Conservation (phyloP, 2,329 filamentous ascomycete species). For the Fusarium illudens region DNA sequence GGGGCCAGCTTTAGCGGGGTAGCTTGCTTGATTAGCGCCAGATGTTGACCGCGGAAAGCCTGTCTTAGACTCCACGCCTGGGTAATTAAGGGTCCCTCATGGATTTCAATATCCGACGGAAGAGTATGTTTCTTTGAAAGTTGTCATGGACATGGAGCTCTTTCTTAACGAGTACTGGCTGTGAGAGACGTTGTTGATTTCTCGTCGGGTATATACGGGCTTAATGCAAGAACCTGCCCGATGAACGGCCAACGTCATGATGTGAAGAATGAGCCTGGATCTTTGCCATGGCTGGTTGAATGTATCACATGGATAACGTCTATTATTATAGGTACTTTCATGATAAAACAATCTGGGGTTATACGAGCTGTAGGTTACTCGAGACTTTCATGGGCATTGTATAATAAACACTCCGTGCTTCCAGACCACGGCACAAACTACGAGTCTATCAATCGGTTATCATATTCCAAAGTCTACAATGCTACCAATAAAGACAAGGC, state of each 20-base stretch:
- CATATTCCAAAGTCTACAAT: slow-evolving; percentile 26
- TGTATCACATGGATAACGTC: not conserved
- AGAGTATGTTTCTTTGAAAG: no score
- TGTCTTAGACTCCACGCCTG: not conserved
- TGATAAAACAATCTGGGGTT: not conserved
- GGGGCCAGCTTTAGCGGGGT: slow-evolving; percentile 39
- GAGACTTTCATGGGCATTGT: not conserved
- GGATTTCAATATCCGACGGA: not conserved
- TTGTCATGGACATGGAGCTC: no score
- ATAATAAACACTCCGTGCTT: not conserved
- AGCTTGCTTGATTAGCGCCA: slow-evolving; percentile 20
- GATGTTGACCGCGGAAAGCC: not conserved
- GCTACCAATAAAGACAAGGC: slow-evolving; percentile 16
- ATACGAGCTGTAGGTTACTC: not conserved
- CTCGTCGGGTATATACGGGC: no score
- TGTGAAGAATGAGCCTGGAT: not conserved
- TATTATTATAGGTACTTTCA: not conserved
- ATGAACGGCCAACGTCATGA: not conserved
- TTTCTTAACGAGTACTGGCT: no score
- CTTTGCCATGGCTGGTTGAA: not conserved
- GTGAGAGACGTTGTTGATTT: no score
- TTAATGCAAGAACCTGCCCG: no score
- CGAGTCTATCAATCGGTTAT: slow-evolving; percentile 19
- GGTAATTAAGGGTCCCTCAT: not conserved
- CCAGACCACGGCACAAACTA: not conserved